Evolutionary conservation across 192 early-diverging fungal species (phyloP), one percentile per base, ranked within the genome.

Genomic region (Gigaspora rosea): DNA sequence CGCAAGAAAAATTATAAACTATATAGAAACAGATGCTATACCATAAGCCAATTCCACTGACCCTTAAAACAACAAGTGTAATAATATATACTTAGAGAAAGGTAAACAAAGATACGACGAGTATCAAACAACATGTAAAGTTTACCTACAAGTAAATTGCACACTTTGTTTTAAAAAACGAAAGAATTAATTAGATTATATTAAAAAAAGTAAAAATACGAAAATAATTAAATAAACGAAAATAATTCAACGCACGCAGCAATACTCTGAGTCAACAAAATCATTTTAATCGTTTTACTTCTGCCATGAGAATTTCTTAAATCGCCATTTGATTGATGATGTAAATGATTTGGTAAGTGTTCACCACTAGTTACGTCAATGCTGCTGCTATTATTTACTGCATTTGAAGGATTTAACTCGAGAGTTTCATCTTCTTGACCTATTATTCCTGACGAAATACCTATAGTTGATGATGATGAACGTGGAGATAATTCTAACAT

Each of bases 21-120:
- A 41, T 57, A 27, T 13, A 22, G 12, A 69, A 12, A n/a, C 36
- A 33, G 32, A 71, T n/a, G n/a, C 35, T 52, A 68, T 82, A 80
- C 87, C 87, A 79, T 90, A 93, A 1, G 89, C 91, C 78, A 93
- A 85, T 78, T 94, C 92, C 8, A 94, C 88, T 9, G 88, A 87
- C 92, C 92, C 91, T 93, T 77, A 48, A 35, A 36, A 52, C 12
- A 22, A 41, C 16, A 51, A 47, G 47, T 32, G 18, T 36, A 59
- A 71, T 33, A 33, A 66, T 27, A 57, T 75, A 22, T 41, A 33
- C 11, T 73, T 54, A 73, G 54, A 32, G 33, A 75, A 13, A 54
- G 47, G 22, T 75, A 18, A 27, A 27, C 27, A 27, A 27, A 22
- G 27, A 46, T 18, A 11, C 12, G 8, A 15, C 2, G 50, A 54